A percentile compares a stretch with the other conserved stretches of the same genome.
Conservation (phyloP, 139 green algal species). For the Gonium pectorale region DNA sequence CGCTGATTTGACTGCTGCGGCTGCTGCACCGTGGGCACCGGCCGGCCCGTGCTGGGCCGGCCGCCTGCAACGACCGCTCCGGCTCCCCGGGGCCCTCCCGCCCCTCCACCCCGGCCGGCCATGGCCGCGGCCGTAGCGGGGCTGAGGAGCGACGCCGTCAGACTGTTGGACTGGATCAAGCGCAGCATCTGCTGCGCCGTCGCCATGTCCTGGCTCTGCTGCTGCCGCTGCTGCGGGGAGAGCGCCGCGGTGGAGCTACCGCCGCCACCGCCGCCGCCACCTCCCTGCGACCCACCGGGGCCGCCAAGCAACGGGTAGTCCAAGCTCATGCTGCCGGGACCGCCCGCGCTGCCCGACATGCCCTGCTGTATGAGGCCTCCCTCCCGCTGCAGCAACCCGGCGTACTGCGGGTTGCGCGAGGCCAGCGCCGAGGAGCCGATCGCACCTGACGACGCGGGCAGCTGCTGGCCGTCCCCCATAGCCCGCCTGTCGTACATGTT, state of each 20-base stretch:
- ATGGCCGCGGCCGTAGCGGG: not conserved
- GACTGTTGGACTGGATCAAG: not conserved
- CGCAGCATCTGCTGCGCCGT: not conserved
- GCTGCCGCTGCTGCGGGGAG: not conserved
- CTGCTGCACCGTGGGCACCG: not conserved
- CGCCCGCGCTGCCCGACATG: not conserved
- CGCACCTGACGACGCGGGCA: not conserved
- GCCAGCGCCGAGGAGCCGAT: not conserved
- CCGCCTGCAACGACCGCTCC: no score
- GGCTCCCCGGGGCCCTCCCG: no score
- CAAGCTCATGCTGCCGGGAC: not conserved
- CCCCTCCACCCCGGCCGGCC: no score
- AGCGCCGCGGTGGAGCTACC: not conserved
- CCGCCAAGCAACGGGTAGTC: no score
- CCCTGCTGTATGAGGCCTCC: not conserved
- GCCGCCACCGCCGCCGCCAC: not conserved
- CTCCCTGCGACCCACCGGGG: no score
- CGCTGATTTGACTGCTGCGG: not conserved
- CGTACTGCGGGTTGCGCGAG: constrained; percentile 20
- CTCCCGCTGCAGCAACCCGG: not conserved
- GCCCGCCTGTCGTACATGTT: constrained; percentile 9
- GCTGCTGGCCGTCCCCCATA: not conserved
- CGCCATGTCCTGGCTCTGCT: not conserved
- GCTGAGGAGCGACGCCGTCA: constrained; percentile 24
- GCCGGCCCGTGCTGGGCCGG: no score